phyloP scores from a whole-genome alignment of 495 filamentous ascomycete species.

The Hypoxylon perforatum region DNA sequence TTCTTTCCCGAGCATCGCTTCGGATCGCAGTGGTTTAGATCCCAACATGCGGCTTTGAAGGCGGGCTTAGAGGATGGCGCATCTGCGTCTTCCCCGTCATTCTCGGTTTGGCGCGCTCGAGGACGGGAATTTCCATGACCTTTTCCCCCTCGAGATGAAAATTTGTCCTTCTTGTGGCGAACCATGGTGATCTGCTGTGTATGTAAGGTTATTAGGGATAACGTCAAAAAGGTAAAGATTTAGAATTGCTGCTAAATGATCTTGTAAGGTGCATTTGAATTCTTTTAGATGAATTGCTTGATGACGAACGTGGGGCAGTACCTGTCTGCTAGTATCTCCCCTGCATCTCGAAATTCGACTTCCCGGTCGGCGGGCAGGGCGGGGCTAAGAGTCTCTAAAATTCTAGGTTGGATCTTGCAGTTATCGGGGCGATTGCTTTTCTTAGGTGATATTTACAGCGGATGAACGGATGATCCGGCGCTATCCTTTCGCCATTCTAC shows the following conservation, averaged over 20 bases:
- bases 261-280: background rate
- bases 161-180: slow-evolving; percentile 93
- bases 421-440: background rate
- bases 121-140: slow-evolving; percentile 62
- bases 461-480: slow-evolving; percentile 18
- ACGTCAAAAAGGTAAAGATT: no score
- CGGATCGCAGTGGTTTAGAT: slow-evolving; percentile 95
- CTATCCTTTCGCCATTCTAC: background rate
- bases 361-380: no score
- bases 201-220: no score
- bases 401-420: background rate
- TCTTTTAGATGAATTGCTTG: slow-evolving; percentile 4
- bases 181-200: slow-evolving; percentile 76
- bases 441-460: background rate
- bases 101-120: slow-evolving; percentile 38
- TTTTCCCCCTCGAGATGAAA: slow-evolving; percentile 73
- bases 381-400: background rate
- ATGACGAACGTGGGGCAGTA: slow-evolving; percentile 3
- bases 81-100: slow-evolving; percentile 51
- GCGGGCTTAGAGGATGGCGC: slow-evolving; percentile 63
- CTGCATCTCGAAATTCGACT: background rate
- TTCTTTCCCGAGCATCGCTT: slow-evolving; percentile 97
- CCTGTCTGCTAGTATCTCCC: background rate
- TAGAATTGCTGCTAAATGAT: no score
- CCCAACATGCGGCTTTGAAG: slow-evolving; percentile 97